These are phyloP conservation scores for Rhizopogon vulgaris DNA, from an alignment of 768 basidiomycete genomes.

Conservation along the genomic window DNA sequence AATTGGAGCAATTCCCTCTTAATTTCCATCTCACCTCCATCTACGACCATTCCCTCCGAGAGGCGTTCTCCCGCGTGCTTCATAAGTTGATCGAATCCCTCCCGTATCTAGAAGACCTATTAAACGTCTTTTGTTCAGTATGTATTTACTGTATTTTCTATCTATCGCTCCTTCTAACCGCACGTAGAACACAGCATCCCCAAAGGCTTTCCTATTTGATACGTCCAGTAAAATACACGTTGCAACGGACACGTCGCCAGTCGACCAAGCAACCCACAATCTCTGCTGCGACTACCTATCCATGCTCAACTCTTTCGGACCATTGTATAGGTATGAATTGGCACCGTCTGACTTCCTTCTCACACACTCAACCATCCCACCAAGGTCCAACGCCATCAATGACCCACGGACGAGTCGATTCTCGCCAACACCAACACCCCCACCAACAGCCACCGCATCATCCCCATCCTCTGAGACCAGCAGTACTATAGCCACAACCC, in stretches of 20 bases:
- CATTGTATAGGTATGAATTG: conserved; percentile 72
- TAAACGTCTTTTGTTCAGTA: conserved; percentile 82
- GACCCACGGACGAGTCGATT: conserved; percentile 2
- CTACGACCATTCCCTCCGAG: conserved; percentile 86
- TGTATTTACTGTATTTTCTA: conserved; percentile 11
- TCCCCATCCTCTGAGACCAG: conserved; percentile 1
- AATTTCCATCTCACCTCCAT: conserved; percentile 92
- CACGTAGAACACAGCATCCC: conserved; percentile 78
- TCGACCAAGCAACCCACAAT: conserved; percentile 82
- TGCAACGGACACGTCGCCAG: conserved; percentile 90
- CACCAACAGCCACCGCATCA: conserved; percentile 10
- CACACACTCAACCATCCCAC: conserved; percentile 7
- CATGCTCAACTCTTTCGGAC: conserved; percentile 80
- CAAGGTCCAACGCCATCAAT: conserved; percentile 17
- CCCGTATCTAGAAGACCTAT: conserved; percentile 79
- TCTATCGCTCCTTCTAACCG: not conserved
- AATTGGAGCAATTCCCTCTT: conserved; percentile 71
- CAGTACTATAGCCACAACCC: not conserved
- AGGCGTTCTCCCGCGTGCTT: conserved; percentile 86
- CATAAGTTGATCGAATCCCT: conserved; percentile 83
- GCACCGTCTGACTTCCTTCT: not conserved
- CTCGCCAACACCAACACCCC: conserved; percentile 3
- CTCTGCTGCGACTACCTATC: conserved; percentile 88
- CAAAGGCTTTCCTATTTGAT: conserved; percentile 94
- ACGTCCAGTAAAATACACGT: conserved; percentile 78